phyloP scores from a whole-genome alignment of 176 grass and related monocot genomes.

The Poa pratensis region DNA sequence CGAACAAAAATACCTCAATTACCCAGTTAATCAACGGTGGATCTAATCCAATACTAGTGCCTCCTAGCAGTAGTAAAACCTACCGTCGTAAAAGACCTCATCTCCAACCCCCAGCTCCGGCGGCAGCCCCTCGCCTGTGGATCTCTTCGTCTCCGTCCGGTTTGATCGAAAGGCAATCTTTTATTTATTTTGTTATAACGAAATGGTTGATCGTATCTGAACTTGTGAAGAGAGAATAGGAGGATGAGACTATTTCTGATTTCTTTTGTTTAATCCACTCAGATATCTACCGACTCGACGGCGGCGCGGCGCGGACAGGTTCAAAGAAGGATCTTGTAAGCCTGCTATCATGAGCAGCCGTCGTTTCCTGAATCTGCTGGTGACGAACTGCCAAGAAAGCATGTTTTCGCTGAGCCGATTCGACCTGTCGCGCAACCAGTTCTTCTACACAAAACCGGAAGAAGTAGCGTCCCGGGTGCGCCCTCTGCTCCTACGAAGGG shows the following conservation, averaged over 20 bases:
- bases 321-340: neutral
- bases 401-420: neutral
- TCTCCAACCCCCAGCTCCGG: neutral
- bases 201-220: neutral
- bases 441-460: neutral
- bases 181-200: too few species aligned
- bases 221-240: too few species aligned
- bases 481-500: neutral
- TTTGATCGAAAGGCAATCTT: neutral
- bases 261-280: too few species aligned
- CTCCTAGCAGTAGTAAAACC: too few species aligned
- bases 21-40: too few species aligned
- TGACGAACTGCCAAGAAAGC: neutral
- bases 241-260: too few species aligned
- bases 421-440: too few species aligned
- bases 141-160: neutral
- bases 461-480: neutral
- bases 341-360: neutral
- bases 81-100: too few species aligned
- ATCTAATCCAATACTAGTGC: too few species aligned
- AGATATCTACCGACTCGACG: neutral
- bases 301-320: neutral
- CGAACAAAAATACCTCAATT: too few species aligned
- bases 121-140: neutral
- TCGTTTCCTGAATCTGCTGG: conserved; percentile 1